Evolutionary conservation across 805 yeast genomes (phyloP).

Genomic region (Zygosaccharomyces rouxii): DNA sequence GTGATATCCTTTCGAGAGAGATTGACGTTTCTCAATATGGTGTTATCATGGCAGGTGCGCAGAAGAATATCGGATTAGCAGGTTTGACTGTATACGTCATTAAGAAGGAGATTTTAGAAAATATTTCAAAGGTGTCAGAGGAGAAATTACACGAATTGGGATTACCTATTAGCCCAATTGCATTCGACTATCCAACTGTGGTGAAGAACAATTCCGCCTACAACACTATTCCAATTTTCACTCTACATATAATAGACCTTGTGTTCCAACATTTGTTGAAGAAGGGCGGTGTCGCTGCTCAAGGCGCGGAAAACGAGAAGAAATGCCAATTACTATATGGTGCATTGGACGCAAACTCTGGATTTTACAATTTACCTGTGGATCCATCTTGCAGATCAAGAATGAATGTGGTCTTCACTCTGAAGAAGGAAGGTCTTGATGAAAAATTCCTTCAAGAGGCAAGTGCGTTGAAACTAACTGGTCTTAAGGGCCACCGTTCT

Average conservation of each 20-base stretch:
- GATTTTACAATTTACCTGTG: conserved; percentile 64
- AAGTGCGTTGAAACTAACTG: conserved; percentile 52
- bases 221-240: conserved; percentile 93
- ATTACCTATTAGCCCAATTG: conserved; percentile 83
- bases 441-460: conserved; percentile 68
- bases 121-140: conserved; percentile 47
- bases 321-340: conserved; percentile 65
- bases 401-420: conserved; percentile 91
- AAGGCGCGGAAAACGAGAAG: conserved; percentile 49
- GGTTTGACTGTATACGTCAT: conserved; percentile 91
- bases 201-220: conserved; percentile 88
- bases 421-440: conserved; percentile 61
- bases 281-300: conserved; percentile 68
- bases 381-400: conserved; percentile 61
- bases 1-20: conserved; percentile 78
- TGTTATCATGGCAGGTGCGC: conserved; percentile 95
- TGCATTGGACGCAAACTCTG: conserved; percentile 62
- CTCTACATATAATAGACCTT: conserved; percentile 78
- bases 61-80: conserved; percentile 95
- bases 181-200: conserved; percentile 80
- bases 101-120: conserved; percentile 70
- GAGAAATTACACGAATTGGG: conserved; percentile 53
- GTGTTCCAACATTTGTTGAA: conserved; percentile 60
- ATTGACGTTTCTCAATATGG: conserved; percentile 84
- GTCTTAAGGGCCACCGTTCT: conserved; percentile 92